Evolutionary conservation across 768 basidiomycete species (phyloP).

Genomic region (Tremella fuciformis): DNA sequence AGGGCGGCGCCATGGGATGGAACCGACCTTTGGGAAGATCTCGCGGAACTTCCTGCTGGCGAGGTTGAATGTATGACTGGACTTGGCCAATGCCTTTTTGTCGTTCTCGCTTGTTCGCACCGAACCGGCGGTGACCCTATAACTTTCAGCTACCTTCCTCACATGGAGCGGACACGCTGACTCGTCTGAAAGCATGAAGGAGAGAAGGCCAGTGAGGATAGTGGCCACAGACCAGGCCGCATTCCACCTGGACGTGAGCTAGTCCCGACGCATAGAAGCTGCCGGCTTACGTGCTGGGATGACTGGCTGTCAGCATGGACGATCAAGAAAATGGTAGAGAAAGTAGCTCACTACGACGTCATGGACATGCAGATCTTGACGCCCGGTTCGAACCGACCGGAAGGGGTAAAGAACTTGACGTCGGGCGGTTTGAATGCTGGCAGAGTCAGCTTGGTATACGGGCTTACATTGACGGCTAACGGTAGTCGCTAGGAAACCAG

Average conservation of each 20-base stretch:
- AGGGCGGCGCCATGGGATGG: background rate
- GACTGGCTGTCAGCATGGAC: conserved; percentile 22
- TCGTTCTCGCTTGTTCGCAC: conserved; percentile 75
- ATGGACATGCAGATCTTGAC: conserved; percentile 94
- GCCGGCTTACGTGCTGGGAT: conserved; percentile 48
- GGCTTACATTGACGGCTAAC: conserved; percentile 24
- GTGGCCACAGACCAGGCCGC: conserved; percentile 52
- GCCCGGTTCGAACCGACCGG: conserved; percentile 50
- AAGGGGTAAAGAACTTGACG: conserved; percentile 70
- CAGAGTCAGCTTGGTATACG: background rate
- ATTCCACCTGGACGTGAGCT: conserved; percentile 39
- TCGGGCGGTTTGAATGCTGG: conserved; percentile 85
- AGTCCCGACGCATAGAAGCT: background rate
- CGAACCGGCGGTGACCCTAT: conserved; percentile 83
- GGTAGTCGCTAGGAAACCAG: conserved; percentile 89
- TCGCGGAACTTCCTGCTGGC: conserved; percentile 72
- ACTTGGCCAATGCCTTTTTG: conserved; percentile 70
- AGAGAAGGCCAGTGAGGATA: conserved; percentile 77
- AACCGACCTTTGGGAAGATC: conserved; percentile 78
- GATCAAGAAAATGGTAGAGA: too few species aligned
- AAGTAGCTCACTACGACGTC: conserved; percentile 54
- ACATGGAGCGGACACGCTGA: conserved; percentile 9
- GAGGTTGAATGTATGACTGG: conserved; percentile 84
- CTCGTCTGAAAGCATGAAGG: conserved; percentile 47
- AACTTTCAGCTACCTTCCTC: background rate